Percentiles rank a stretch among this genome's conserved stretches.
phyloP scores from a whole-genome alignment of 2,329 filamentous ascomycete genomes.

The Trichoderma afroharzianum region DNA sequence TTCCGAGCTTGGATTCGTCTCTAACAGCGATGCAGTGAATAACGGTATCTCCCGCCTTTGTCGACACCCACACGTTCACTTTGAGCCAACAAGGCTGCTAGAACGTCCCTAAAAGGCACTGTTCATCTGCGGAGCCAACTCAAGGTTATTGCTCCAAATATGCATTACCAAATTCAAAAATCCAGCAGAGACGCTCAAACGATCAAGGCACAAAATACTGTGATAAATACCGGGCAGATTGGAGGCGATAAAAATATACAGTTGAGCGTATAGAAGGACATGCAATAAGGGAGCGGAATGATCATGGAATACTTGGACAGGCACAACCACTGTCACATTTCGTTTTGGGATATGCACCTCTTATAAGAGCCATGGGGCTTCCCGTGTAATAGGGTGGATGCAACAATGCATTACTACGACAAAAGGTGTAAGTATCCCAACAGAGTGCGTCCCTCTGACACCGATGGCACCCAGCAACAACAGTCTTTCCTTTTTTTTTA shows the following conservation, averaged over 20 bases:
- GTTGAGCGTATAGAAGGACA: neutral
- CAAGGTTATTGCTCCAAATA: no score
- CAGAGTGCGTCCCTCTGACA: neutral
- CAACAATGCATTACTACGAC: neutral
- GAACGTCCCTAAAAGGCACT: neutral
- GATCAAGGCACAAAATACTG: neutral
- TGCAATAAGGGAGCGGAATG: neutral
- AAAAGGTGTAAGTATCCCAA: neutral
- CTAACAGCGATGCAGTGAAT: neutral
- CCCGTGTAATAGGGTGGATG: neutral
- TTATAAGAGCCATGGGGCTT: neutral
- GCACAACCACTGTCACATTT: neutral
- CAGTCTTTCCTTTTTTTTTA: conserved; percentile 1
- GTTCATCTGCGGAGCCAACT: neutral
- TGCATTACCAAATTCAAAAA: neutral
- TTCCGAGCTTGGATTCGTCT: neutral
- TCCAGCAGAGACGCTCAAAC: neutral
- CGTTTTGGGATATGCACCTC: neutral
- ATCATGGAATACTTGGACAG: neutral
- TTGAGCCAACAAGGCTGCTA: neutral
- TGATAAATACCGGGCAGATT: neutral
- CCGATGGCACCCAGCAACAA: conserved; percentile 14
- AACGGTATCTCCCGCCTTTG: neutral
- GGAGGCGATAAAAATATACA: neutral
- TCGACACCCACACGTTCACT: neutral